Conservation (phyloP, 1,284 basidiomycete species). For the Ceratorhiza oryzae-sativae region DNA sequence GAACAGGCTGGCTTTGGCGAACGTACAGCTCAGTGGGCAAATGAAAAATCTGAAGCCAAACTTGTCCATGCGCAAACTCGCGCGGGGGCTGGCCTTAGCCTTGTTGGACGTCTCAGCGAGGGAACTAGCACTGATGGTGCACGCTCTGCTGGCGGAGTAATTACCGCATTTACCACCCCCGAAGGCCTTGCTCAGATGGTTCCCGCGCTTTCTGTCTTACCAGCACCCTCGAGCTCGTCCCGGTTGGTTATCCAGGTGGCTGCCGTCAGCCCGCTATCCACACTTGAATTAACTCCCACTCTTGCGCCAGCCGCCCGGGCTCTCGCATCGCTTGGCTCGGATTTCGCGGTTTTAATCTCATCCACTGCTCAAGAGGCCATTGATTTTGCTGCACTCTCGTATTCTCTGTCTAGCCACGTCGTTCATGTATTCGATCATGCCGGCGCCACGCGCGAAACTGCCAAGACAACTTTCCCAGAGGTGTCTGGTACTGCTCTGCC, state of each 20-base stretch:
- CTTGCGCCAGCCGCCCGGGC: constrained; percentile 70
- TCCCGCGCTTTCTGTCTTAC: constrained; percentile 70
- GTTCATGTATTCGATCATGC: constrained; percentile 83
- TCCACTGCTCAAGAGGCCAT: constrained; percentile 80
- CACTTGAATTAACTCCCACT: constrained; percentile 73
- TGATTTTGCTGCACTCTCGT: constrained; percentile 73
- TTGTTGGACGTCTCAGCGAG: constrained; percentile 79
- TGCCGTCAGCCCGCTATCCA: constrained; percentile 67
- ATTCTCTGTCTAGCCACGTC: constrained; percentile 69
- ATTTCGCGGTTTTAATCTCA: constrained; percentile 80
- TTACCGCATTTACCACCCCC: constrained; percentile 80
- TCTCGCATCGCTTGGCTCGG: constrained; percentile 68
- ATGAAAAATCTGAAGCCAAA: constrained; percentile 53
- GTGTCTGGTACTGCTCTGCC: constrained; percentile 51
- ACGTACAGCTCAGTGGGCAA: constrained; percentile 65
- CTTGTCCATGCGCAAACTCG: constrained; percentile 83
- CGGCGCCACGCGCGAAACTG: constrained; percentile 67
- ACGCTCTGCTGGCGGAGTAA: constrained; percentile 55
- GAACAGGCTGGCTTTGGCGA: constrained; percentile 79
- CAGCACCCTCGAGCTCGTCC: constrained; percentile 64
- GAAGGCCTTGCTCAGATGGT: constrained; percentile 79
- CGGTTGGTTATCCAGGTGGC: constrained; percentile 82
- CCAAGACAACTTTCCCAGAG: constrained; percentile 53
- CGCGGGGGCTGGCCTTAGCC: constrained; percentile 81
- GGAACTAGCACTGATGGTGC: constrained; percentile 76